These are phyloP conservation scores for Athelia psychrophila DNA, from an alignment of 1,284 basidiomycete genomes.

Conservation along the genomic window DNA sequence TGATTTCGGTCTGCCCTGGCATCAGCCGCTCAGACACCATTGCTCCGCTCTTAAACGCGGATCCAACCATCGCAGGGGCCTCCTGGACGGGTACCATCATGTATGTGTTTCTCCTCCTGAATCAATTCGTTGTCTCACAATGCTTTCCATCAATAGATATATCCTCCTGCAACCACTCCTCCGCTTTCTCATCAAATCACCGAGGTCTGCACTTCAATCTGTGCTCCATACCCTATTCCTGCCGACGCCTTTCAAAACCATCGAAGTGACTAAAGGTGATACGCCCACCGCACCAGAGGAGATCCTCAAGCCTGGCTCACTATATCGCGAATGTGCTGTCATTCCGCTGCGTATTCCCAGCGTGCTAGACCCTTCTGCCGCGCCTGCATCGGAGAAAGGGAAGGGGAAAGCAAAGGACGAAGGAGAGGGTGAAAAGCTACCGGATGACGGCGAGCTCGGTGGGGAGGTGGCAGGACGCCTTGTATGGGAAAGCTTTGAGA, in stretches of 20 bases:
- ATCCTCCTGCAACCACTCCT: constrained; percentile 57
- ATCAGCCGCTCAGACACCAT: constrained; percentile 67
- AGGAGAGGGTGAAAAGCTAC: constrained; percentile 31
- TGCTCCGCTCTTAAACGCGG: constrained; percentile 51
- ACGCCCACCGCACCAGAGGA: constrained; percentile 36
- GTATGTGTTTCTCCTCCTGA: constrained; percentile 28
- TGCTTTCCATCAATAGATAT: constrained; percentile 40
- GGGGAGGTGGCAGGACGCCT: constrained; percentile 61
- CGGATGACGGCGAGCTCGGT: constrained; percentile 65
- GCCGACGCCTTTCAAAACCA: constrained; percentile 67
- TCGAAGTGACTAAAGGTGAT: constrained; percentile 28
- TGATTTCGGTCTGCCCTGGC: constrained; percentile 71
- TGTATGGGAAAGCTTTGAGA: constrained; percentile 75
- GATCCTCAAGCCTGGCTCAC: constrained; percentile 68
- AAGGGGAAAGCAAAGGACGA: constrained; percentile 19
- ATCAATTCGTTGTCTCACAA: constrained; percentile 6
- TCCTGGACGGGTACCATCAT: constrained; percentile 42
- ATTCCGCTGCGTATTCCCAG: constrained; percentile 46
- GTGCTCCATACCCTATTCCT: constrained; percentile 72
- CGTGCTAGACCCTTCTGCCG: constrained; percentile 19
- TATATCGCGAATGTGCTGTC: constrained; percentile 71
- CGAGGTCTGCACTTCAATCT: constrained; percentile 54
- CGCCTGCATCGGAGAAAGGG: constrained; percentile 14
- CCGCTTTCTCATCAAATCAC: constrained; percentile 60
- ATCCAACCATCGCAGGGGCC: constrained; percentile 25